Evolutionary conservation across 108 stramenopile genomes (phyloP), one percentile per base, ranked within the genome.

Genomic region (Pseudonitzschia delicatissima): DNA sequence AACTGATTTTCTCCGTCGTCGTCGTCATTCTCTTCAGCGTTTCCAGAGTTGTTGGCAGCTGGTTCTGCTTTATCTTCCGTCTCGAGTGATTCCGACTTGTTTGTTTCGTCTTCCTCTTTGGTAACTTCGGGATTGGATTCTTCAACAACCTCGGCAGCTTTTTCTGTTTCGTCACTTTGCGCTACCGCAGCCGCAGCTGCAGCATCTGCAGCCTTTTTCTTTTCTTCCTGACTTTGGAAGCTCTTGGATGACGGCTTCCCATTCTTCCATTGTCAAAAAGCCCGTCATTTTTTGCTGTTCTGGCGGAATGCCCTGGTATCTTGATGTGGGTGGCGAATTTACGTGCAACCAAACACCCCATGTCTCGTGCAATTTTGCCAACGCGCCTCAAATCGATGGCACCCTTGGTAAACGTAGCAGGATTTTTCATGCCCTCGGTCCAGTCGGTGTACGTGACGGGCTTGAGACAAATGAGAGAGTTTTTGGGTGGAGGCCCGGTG

Each of bases 391-490:
- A 82, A 48, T 94, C 93, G 7, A 18, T 49, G 9, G 60, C 34
- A 5, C 71, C 71, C 4, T 77, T 63, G 8, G 50, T 57, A 71
- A 88, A 95, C 1, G 80, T 64, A 35, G 83, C 83, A 6, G 94
- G 94, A 84, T 92, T 92, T 62, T 78, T 87, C 59, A 84, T 84
- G 18, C 83, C 74, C 58, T 70, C 45, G 37, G 75, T 81, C 91
- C 94, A 95, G 74, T 95, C 94, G 27, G 87, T 86, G 67, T 86
- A 95, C 1, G 91, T 92, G 1, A 92, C 67, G 20, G 86, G 73
- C 4, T 77, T 81, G 47, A 73, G 62, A 2, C 58, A 47, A 35
- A 91, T 71, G 17, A 59, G 58, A 28, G 36, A 44, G 42, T 71
- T 59, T 17, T 77, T 72, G 11, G 65, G 74, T 32, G 66, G 69